phyloP scores from a whole-genome alignment of 2,329 filamentous ascomycete genomes.

The Fusarium torreyae region DNA sequence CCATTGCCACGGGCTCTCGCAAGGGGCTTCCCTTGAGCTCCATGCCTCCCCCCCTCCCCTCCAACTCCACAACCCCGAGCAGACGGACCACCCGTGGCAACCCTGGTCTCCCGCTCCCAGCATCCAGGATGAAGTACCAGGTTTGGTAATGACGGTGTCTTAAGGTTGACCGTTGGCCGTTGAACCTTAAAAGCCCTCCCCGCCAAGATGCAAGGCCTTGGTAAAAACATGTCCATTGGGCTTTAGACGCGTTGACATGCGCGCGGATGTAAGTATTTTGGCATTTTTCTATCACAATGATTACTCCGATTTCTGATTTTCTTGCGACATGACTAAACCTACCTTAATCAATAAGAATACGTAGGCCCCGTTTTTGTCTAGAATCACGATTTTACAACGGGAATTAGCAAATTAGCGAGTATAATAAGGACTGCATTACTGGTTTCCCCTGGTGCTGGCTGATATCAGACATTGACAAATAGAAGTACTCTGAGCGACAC shows the following conservation, averaged over 20 bases:
- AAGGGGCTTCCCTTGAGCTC: constrained; percentile 47
- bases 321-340: no score
- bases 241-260: background rate
- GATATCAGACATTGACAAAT: no score
- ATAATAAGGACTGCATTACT: no score
- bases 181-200: constrained; percentile 38
- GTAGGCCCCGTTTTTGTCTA: no score
- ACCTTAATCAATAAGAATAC: no score
- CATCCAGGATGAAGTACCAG: constrained; percentile 43
- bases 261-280: no score
- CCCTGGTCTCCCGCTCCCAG: constrained; percentile 51
- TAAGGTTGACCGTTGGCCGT: constrained; percentile 45
- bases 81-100: constrained; percentile 44
- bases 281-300: no score
- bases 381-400: no score
- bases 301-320: no score
- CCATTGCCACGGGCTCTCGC: constrained; percentile 47
- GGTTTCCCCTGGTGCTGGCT: no score
- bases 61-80: constrained; percentile 49
- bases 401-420: no score
- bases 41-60: constrained; percentile 35
- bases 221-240: background rate
- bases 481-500: no score
- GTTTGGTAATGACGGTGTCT: constrained; percentile 26
- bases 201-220: constrained; percentile 20